phyloP scores from a whole-genome alignment of 2,329 filamentous ascomycete genomes.

The Incumbomyces lentus region DNA sequence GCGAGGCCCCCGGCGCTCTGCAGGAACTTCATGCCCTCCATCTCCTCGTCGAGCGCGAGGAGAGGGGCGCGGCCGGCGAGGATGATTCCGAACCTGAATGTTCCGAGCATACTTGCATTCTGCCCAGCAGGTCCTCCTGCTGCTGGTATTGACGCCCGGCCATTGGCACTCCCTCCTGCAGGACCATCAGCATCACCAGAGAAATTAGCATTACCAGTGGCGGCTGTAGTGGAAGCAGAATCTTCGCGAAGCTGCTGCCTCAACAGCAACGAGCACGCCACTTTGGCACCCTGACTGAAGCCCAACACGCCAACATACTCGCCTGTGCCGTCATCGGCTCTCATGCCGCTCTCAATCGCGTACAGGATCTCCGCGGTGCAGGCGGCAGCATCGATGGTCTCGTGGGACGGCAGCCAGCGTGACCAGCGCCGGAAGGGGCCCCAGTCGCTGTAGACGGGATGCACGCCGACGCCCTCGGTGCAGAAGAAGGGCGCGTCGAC shows the following conservation, averaged over 20 bases:
- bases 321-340: conserved; percentile 45
- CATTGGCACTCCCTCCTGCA: not conserved
- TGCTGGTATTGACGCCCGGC: no score
- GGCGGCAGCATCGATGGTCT: conserved; percentile 39
- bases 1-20: conserved; percentile 19
- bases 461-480: conserved; percentile 22
- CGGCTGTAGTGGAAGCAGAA: conserved; percentile 10
- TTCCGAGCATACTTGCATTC: not conserved
- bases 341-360: conserved; percentile 37
- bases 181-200: conserved; percentile 3
- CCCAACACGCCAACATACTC: conserved; percentile 52
- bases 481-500: conserved; percentile 59
- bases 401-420: conserved; percentile 51
- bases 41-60: conserved; percentile 26
- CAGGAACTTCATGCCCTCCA: conserved; percentile 18
- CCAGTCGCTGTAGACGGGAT: conserved; percentile 50
- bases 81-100: conserved; percentile 51
- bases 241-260: conserved; percentile 47
- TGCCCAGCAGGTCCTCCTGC: conserved; percentile 12
- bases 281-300: conserved; percentile 58
- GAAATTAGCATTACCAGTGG: conserved; percentile 6
- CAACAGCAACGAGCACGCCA: conserved; percentile 50
- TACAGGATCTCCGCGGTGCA: conserved; percentile 33
- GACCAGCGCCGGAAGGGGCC: conserved; percentile 58
- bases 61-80: conserved; percentile 53